phyloP scores from a whole-genome alignment of 768 basidiomycete genomes.

The Baorangia bicolor region DNA sequence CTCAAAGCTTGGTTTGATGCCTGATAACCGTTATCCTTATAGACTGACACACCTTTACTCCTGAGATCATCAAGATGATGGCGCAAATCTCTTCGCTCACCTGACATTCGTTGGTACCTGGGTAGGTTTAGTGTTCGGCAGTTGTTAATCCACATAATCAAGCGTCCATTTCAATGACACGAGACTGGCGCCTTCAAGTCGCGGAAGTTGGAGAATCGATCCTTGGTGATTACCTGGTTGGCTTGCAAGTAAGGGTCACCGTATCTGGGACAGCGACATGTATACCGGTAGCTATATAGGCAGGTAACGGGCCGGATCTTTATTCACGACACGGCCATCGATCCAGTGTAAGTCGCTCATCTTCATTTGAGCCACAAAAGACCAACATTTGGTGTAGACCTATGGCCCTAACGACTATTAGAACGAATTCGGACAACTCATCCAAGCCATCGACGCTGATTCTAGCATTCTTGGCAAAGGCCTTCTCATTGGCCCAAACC shows the following conservation, averaged over 20 bases:
- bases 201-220: conserved; percentile 59
- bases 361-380: too few relatives aligned
- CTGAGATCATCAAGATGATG: conserved; percentile 67
- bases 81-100: conserved; percentile 56
- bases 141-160: conserved; percentile 17
- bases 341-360: conserved; percentile 5
- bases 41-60: conserved; percentile 39
- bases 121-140: conserved; percentile 31
- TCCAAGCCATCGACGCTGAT: conserved; percentile 42
- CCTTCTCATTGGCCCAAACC: conserved; percentile 61
- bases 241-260: conserved; percentile 34
- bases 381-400: conserved; percentile 5
- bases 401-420: conserved; percentile 43
- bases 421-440: conserved; percentile 49
- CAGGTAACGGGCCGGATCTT: conserved; percentile 80
- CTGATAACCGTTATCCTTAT: not conserved
- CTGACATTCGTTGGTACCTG: conserved; percentile 65
- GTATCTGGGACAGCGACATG: not conserved
- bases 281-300: conserved; percentile 35
- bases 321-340: conserved; percentile 48
- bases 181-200: conserved; percentile 49
- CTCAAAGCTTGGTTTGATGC: not conserved
- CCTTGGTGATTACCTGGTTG: conserved; percentile 64
- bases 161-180: conserved; percentile 67
- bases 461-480: conserved; percentile 38